phyloP scores from a whole-genome alignment of 495 filamentous ascomycete genomes.

The Xylaria nigripes region DNA sequence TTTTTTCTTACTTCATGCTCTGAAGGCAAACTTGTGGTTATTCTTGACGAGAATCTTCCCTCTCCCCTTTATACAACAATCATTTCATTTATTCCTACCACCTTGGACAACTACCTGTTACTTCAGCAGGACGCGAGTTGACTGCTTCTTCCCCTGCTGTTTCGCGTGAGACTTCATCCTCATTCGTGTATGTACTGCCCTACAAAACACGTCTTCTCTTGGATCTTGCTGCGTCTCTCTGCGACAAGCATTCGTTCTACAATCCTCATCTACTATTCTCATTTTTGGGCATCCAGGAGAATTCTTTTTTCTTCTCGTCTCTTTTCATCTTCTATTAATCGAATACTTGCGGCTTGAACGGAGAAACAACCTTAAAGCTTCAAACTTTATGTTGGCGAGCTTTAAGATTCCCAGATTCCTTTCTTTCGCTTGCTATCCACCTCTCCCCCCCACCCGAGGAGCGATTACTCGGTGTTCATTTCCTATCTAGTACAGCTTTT shows the following conservation, averaged over 20 bases:
- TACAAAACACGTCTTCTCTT: conserved; percentile 16
- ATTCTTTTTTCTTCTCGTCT: neutral
- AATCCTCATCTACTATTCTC: neutral
- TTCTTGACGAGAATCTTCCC: conserved; percentile 37
- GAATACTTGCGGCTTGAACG: too few species aligned
- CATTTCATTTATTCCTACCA: neutral
- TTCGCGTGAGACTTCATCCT: neutral
- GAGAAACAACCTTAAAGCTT: neutral
- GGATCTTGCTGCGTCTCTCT: neutral
- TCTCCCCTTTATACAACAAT: conserved; percentile 27
- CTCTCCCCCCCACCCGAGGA: conserved; percentile 30
- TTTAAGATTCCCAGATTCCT: conserved; percentile 37
- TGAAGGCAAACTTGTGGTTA: conserved; percentile 24
- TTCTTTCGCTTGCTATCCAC: conserved; percentile 32
- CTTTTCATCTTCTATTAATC: too few species aligned
- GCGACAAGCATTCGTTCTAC: neutral
- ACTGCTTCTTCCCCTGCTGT: conserved; percentile 29
- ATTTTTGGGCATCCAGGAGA: neutral
- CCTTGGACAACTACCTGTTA: neutral
- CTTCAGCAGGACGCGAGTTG: neutral
- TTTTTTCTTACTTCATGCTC: neutral
- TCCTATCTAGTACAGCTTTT: conserved; percentile 1
- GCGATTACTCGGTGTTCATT: neutral
- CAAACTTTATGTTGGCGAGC: conserved; percentile 32
- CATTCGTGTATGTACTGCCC: conserved; percentile 13